phyloP scores from a whole-genome alignment of 345 rosid species.

The Eucalyptus guilfoylei region DNA sequence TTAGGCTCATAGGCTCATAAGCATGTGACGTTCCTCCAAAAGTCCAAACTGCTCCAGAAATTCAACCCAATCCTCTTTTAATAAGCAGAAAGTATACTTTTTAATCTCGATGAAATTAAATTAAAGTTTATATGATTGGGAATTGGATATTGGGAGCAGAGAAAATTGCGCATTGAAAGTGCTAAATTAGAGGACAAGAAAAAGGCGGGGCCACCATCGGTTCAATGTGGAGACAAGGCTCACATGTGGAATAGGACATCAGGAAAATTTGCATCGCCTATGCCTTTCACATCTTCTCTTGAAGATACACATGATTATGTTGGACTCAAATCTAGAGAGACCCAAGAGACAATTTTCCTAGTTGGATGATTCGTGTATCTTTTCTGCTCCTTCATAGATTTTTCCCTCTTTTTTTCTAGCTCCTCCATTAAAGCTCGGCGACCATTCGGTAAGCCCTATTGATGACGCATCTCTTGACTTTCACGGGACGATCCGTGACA shows the following conservation, averaged over 20 bases:
- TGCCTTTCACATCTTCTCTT: not conserved
- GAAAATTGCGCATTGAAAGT: not conserved
- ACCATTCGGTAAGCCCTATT: not conserved
- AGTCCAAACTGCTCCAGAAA: not conserved
- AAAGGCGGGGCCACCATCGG: not conserved
- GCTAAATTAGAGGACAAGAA: not conserved
- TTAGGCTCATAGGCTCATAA: not conserved
- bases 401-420: not conserved
- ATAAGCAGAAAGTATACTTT: not conserved
- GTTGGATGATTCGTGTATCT: not conserved
- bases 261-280: not conserved
- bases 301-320: not conserved
- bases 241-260: not conserved
- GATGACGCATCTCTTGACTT: not conserved
- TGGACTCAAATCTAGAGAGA: not conserved
- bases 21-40: not conserved
- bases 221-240: not conserved
- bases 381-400: not conserved
- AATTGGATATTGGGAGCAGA: not conserved
- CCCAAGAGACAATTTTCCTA: not conserved
- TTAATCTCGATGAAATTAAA: not conserved
- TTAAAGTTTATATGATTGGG: not conserved
- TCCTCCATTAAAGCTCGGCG: not conserved
- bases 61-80: not conserved
- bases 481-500: not conserved